phyloP scores from a whole-genome alignment of 2,329 filamentous ascomycete genomes.

The Colletotrichum sp. region DNA sequence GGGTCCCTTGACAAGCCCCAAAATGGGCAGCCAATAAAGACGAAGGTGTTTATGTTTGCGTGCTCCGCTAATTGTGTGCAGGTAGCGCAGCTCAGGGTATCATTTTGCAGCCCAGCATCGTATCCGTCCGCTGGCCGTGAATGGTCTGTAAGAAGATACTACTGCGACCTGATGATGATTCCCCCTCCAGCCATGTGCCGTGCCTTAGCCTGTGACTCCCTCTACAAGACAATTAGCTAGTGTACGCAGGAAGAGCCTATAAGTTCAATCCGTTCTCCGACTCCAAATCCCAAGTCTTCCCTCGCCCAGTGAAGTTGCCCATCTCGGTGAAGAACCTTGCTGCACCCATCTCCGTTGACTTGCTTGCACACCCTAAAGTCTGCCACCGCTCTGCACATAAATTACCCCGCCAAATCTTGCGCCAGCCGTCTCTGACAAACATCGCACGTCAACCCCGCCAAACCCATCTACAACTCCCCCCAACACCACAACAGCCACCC shows the following conservation, averaged over 20 bases:
- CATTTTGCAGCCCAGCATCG: not conserved
- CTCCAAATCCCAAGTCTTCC: not conserved
- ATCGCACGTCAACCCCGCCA: conserved; percentile 23
- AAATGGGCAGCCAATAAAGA: not conserved
- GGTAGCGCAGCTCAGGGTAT: not conserved
- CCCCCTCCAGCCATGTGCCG: not conserved
- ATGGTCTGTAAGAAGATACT: not conserved
- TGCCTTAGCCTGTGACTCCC: conserved; percentile 1
- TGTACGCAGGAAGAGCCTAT: not conserved
- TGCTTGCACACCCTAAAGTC: not conserved
- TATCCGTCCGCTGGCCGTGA: not conserved
- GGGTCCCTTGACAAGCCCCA: not conserved
- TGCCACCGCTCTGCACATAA: not conserved
- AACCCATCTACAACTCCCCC: conserved; percentile 10
- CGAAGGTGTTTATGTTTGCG: not conserved
- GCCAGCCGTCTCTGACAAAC: not conserved
- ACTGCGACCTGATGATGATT: not conserved
- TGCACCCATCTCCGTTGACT: not conserved
- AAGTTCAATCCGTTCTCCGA: not conserved
- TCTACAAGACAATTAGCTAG: not conserved
- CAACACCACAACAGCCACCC: not conserved
- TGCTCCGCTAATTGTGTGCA: not conserved
- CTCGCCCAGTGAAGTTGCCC: not conserved
- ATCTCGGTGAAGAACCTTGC: not conserved
- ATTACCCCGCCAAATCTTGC: conserved; percentile 16